Evolutionary conservation across 1,284 basidiomycete species (phyloP).

Genomic region (Somion occarium): DNA sequence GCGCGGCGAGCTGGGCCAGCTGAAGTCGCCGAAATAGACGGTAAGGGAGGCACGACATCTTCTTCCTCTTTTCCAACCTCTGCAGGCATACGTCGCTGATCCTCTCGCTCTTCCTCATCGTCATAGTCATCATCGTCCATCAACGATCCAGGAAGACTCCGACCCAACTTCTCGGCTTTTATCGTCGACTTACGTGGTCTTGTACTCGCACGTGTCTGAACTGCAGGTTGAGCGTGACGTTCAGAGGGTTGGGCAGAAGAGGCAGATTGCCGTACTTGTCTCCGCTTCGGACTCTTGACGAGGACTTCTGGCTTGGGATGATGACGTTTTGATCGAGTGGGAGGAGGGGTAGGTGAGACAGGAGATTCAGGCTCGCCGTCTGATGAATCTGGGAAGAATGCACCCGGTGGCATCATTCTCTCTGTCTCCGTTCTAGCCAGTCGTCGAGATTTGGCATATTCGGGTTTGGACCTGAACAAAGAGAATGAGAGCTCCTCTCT

Average conservation of each 20-base stretch:
- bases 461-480: conserved; percentile 2
- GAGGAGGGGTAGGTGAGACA: conserved; percentile 8
- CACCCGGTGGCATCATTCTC: conserved; percentile 33
- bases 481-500: conserved; percentile 2
- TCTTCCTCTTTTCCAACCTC: conserved; percentile 29
- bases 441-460: not conserved
- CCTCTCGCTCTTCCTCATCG: conserved; percentile 33
- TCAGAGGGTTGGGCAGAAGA: not conserved
- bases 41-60: conserved; percentile 50
- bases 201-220: not conserved
- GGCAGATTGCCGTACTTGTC: not conserved
- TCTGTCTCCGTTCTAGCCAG: conserved; percentile 16
- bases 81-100: not conserved
- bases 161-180: conserved; percentile 17
- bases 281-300: not conserved
- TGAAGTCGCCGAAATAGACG: conserved; percentile 25
- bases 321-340: not conserved
- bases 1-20: conserved; percentile 22
- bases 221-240: too few species aligned
- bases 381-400: conserved; percentile 26
- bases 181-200: not conserved
- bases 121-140: conserved; percentile 41
- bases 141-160: conserved; percentile 52
- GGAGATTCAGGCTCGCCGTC: conserved; percentile 18
- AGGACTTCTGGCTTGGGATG: not conserved